Evolutionary conservation across 2,329 filamentous ascomycete genomes (phyloP).

Genomic region (Neonectria hederae): DNA sequence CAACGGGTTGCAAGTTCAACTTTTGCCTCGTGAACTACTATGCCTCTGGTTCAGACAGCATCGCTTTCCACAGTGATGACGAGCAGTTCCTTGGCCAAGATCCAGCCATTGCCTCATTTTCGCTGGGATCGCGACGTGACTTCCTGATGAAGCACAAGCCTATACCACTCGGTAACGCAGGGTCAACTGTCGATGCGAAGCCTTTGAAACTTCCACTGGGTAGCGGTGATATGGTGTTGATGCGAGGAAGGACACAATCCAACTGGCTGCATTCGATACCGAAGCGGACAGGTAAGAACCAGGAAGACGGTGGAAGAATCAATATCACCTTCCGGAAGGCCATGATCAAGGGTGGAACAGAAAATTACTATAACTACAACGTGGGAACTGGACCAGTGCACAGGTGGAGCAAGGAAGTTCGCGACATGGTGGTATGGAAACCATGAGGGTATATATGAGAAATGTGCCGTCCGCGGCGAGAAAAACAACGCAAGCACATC

Average conservation of each 20-base stretch:
- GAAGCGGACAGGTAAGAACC: constrained; percentile 73
- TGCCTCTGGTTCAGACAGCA: constrained; percentile 78
- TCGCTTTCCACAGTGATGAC: constrained; percentile 83
- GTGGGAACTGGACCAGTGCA: constrained; percentile 76
- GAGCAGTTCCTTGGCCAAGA: constrained; percentile 77
- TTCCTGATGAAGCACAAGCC: constrained; percentile 85
- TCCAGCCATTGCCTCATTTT: constrained; percentile 79
- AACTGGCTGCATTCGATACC: constrained; percentile 83
- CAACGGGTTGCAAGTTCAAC: constrained; percentile 75
- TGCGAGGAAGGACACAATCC: constrained; percentile 78
- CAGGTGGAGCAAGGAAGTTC: constrained; percentile 68
- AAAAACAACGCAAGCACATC: constrained; percentile 12
- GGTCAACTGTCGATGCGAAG: constrained; percentile 45
- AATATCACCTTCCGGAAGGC: constrained; percentile 84
- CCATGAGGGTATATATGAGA: constrained; percentile 35
- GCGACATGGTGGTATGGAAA: constrained; percentile 60
- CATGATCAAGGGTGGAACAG: constrained; percentile 75
- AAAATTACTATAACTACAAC: constrained; percentile 88
- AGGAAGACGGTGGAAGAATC: constrained; percentile 70
- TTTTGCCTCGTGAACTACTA: constrained; percentile 88
- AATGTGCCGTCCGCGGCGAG: constrained; percentile 17
- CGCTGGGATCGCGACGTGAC: constrained; percentile 75
- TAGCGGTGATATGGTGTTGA: constrained; percentile 81
- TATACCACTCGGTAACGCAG: constrained; percentile 47
- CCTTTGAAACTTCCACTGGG: constrained; percentile 63